Conservation (phyloP, 2,329 filamentous ascomycete genomes). For the Botrytis paeoniae region DNA sequence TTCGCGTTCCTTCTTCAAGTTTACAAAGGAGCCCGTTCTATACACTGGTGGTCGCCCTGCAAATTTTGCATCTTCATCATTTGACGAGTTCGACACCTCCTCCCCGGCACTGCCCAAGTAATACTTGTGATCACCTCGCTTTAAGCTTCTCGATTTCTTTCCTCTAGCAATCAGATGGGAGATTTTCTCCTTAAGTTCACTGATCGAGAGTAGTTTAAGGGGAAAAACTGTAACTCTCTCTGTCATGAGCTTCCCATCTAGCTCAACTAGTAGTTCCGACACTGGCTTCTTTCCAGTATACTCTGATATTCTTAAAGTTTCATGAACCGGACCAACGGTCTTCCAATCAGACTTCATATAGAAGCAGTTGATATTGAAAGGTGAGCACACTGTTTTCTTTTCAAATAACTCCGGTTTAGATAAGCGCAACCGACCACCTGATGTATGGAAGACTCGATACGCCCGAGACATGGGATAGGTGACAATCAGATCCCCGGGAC, state of each 20-base stretch:
- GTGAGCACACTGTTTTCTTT: neutral
- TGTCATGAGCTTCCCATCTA: neutral
- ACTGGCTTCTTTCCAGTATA: constrained; percentile 5
- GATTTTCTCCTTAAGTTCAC: neutral
- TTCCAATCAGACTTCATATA: neutral
- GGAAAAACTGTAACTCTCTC: neutral
- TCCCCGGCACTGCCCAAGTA: neutral
- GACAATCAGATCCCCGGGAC: constrained; percentile 16
- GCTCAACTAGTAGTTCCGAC: neutral
- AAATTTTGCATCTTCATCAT: neutral
- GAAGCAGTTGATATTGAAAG: constrained; percentile 15
- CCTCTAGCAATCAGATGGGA: neutral
- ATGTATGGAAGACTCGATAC: constrained; percentile 13
- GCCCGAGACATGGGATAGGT: neutral
- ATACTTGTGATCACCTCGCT: neutral
- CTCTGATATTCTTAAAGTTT: constrained; percentile 9
- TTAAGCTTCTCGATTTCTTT: neutral
- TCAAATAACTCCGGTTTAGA: neutral
- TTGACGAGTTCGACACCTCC: neutral
- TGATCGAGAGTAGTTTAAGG: neutral
- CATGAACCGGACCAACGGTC: neutral
- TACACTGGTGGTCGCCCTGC: neutral
- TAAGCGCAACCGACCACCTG: neutral
- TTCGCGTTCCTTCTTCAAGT: neutral
- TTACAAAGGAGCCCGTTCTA: neutral